Conservation (phyloP, 257 asterid species). For the Fraxinus excelsior region DNA sequence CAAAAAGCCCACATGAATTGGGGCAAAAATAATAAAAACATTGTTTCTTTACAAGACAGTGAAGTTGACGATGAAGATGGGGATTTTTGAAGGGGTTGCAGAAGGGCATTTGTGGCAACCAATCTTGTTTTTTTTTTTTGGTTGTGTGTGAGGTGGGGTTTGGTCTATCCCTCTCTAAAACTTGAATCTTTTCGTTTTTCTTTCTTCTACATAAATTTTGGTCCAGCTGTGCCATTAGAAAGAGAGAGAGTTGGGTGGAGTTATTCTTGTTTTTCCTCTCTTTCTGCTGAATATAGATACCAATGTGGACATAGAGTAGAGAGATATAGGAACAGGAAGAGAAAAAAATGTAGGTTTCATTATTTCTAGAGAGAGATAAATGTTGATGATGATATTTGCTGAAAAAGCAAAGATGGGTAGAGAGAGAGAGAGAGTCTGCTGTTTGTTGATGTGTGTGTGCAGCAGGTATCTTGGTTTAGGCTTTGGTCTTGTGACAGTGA, state of each 20-base stretch:
- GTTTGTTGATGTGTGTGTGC: constrained; percentile 28
- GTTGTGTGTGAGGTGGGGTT: constrained; percentile 29
- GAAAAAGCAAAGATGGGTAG: constrained; percentile 30
- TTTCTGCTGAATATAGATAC: constrained; percentile 20
- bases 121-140: constrained; percentile 10
- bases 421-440: not conserved
- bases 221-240: constrained; percentile 33
- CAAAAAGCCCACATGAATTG: constrained; percentile 73
- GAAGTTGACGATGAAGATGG: constrained; percentile 27
- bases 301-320: not conserved
- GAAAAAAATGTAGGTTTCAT: constrained; percentile 1
- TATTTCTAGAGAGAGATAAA: constrained; percentile 15
- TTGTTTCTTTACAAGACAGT: constrained; percentile 32
- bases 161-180: constrained; percentile 12
- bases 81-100: constrained; percentile 46
- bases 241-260: constrained; percentile 24
- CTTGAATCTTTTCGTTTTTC: not conserved
- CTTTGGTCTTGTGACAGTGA: constrained; percentile 36
- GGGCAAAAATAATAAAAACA: constrained; percentile 33
- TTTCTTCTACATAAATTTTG: constrained; percentile 20
- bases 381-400: constrained; percentile 21
- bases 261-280: constrained; percentile 22
- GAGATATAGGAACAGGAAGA: not conserved
- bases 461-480: constrained; percentile 45
- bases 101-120: constrained; percentile 68